A percentile compares a stretch with the other conserved stretches of the same genome.
Evolutionary conservation across 192 early-diverging fungal genomes (phyloP).

Genomic region (Spizellomyces sp.): DNA sequence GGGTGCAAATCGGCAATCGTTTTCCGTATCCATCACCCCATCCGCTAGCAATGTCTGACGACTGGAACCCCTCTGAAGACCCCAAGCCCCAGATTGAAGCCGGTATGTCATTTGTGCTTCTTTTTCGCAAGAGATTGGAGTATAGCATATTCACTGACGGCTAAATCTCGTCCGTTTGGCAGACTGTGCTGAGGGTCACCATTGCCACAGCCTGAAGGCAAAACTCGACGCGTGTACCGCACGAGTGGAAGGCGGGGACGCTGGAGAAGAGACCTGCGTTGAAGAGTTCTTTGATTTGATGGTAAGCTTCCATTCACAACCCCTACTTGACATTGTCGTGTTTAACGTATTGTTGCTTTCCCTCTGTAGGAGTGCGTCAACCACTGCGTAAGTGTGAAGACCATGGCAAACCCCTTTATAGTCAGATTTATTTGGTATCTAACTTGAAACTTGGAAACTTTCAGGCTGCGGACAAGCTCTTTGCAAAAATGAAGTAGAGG

Average conservation of each 20-base stretch:
- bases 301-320: not conserved
- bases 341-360: not conserved
- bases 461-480: conserved; percentile 31
- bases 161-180: conserved; percentile 7
- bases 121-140: not conserved
- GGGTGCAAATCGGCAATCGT: not conserved
- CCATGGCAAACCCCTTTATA: too few species aligned
- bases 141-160: not conserved
- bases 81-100: conserved; percentile 31
- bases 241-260: conserved; percentile 20
- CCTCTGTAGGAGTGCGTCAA: conserved; percentile 25
- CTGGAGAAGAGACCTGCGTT: conserved; percentile 25
- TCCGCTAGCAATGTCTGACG: conserved; percentile 20
- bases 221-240: conserved; percentile 23
- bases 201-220: conserved; percentile 30
- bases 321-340: not conserved
- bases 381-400: conserved; percentile 23
- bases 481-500: conserved; percentile 24
- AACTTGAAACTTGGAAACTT: not conserved
- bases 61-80: conserved; percentile 33
- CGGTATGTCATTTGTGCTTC: conserved; percentile 6
- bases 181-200: conserved; percentile 29
- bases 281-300: conserved; percentile 34
- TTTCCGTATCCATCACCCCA: not conserved
- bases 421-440: not conserved